A percentile compares a stretch with the other conserved stretches of the same genome.
phyloP scores from a whole-genome alignment of 2,329 filamentous ascomycete species.

The Ceratocystis ficicola region DNA sequence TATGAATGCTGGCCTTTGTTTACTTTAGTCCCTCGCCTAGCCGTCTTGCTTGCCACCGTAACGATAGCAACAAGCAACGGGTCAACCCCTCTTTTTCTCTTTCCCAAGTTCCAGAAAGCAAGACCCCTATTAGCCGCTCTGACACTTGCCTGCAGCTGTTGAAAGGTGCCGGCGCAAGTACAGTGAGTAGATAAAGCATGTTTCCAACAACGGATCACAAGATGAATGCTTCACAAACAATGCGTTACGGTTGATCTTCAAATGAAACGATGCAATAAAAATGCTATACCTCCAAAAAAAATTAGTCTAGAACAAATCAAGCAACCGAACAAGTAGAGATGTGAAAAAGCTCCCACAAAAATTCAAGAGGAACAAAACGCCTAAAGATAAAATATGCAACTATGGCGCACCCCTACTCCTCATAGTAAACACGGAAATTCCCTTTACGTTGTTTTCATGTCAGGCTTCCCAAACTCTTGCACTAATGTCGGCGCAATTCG shows the following conservation, averaged over 20 bases:
- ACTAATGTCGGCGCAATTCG: slow-evolving; percentile 52
- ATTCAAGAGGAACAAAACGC: neutral
- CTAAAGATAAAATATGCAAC: neutral
- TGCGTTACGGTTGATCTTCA: neutral
- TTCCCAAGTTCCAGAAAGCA: neutral
- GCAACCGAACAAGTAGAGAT: neutral
- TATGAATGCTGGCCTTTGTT: slow-evolving; percentile 1
- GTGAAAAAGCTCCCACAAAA: neutral
- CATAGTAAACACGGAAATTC: neutral
- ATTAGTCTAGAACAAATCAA: slow-evolving; percentile 2
- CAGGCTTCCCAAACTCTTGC: slow-evolving; percentile 15
- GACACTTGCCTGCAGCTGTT: neutral
- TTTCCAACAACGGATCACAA: neutral
- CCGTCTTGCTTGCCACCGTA: neutral
- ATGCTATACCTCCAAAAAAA: neutral
- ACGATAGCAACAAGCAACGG: neutral
- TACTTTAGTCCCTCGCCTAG: neutral
- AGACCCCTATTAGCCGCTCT: neutral
- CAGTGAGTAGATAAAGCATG: neutral
- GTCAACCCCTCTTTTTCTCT: neutral
- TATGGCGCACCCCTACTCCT: neutral
- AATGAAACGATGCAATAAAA: neutral
- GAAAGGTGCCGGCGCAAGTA: neutral
- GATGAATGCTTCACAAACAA: neutral
- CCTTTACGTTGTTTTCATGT: slow-evolving; percentile 7